Evolutionary conservation across 2,329 filamentous ascomycete species (phyloP), one percentile per base, ranked within the genome.

Genomic region (Aureobasidium namibiae): DNA sequence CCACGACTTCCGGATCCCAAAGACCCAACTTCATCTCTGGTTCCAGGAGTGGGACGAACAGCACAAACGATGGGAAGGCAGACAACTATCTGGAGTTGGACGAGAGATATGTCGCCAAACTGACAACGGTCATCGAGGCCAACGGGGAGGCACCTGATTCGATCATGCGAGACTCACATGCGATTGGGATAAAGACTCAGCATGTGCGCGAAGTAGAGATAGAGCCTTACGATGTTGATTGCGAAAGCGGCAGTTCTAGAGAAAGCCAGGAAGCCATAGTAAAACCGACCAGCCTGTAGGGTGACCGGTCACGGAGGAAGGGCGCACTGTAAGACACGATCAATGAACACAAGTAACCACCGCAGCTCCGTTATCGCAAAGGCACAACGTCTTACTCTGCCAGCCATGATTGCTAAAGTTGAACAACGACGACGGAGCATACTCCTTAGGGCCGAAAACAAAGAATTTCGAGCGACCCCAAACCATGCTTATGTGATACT

Each of bases 131-230:
- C 38, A 56, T 56, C 29, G 39, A 44, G 14, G 52, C 39, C 26
- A 56, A n/a, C 29, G 34, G 18, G 24, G 29, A 33, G 4, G 44
- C 10, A 3, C 29, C 26, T 5, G 52, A 41, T 13, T 1, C 13
- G 2, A 23, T 13, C 6, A 31, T 26, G 7, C 13, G 46, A 41
- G 29, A 29, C 24, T 42, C 38, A 44, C 53, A 29, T 46, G 53
- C 42, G 11, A 46, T 46, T n/a, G 42, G 34, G 6, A 33, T 56
- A 24, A 56, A 46, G 41, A 46, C 53, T 4, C 53, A 56, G 21
- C 41, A 56, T 38, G 41, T 56, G 21, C 52, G 29, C n/a, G 52
- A 56, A 21, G 23, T 46, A 8, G 53, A 56, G 16, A 56, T 38
- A 1, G 53, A 46, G 42, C 31, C 53, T 24, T 56, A 38, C 18